A percentile compares a stretch with the other conserved stretches of the same genome.
phyloP scores from a whole-genome alignment of 2,329 filamentous ascomycete species.

The Neofusicoccum parvum region DNA sequence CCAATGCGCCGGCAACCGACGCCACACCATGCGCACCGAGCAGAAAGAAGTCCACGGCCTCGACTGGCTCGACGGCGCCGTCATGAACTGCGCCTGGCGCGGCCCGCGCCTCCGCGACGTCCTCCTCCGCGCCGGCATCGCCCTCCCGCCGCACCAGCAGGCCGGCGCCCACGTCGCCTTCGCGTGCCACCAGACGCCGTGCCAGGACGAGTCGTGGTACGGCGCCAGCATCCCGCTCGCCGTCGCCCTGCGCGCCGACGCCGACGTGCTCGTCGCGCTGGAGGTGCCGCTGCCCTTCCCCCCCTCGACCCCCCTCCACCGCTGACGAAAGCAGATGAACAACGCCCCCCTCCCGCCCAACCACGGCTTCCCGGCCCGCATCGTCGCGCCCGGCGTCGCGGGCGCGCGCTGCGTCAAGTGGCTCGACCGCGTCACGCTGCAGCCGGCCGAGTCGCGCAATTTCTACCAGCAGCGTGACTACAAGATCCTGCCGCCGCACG shows the following conservation, averaged over 20 bases:
- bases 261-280: conserved; percentile 52
- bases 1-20: conserved; percentile 63
- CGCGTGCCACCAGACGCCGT: conserved; percentile 54
- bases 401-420: conserved; percentile 60
- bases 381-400: conserved; percentile 56
- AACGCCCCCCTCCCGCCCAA: conserved; percentile 48
- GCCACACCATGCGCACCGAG: conserved; percentile 62
- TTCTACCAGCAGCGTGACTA: conserved; percentile 63
- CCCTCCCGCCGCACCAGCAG: conserved; percentile 32
- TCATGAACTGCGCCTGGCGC: conserved; percentile 63
- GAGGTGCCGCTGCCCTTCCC: conserved; percentile 37
- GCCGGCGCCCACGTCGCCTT: conserved; percentile 56
- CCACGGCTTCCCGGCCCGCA: conserved; percentile 56
- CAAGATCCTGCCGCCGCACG: conserved; percentile 59
- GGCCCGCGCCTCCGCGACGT: conserved; percentile 58
- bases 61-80: conserved; percentile 62
- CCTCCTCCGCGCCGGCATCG: conserved; percentile 49
- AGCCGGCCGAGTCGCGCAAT: conserved; percentile 53
- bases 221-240: conserved; percentile 57
- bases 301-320: conserved; percentile 24
- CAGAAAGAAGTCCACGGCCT: conserved; percentile 62
- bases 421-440: conserved; percentile 57
- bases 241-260: conserved; percentile 46
- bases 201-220: conserved; percentile 61
- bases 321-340: conserved; percentile 45